Conservation (phyloP, 495 filamentous ascomycete species). For the Lasiosphaeris hirsuta region DNA sequence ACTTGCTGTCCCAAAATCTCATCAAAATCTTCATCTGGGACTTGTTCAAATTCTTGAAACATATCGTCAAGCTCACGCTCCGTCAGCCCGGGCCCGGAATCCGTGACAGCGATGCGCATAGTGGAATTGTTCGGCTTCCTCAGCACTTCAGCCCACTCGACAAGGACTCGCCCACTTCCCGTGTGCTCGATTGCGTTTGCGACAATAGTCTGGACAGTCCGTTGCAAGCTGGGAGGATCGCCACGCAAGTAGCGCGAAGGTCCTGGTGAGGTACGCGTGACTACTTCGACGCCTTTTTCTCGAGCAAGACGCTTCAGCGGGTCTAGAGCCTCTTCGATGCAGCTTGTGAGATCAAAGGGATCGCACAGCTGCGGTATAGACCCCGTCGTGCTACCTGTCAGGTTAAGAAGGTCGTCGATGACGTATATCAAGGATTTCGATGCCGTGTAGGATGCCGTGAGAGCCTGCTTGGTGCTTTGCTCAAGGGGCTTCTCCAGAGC, state of each 20-base stretch:
- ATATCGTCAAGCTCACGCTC: slow-evolving; percentile 62
- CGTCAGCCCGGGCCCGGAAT: slow-evolving; percentile 70
- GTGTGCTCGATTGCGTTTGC: slow-evolving; percentile 80
- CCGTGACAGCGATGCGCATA: slow-evolving; percentile 64
- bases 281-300: slow-evolving; percentile 63
- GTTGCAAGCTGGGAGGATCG: slow-evolving; percentile 66
- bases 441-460: slow-evolving; percentile 77
- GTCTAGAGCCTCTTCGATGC: slow-evolving; percentile 64
- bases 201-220: slow-evolving; percentile 68
- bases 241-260: slow-evolving; percentile 62
- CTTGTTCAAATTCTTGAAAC: slow-evolving; percentile 78
- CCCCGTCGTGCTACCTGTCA: slow-evolving; percentile 76
- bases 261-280: slow-evolving; percentile 54
- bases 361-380: slow-evolving; percentile 68
- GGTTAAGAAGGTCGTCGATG: slow-evolving; percentile 81
- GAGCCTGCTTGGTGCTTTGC: slow-evolving; percentile 67
- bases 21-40: slow-evolving; percentile 57
- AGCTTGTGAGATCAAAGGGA: slow-evolving; percentile 61
- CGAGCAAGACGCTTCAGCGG: slow-evolving; percentile 63
- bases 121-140: slow-evolving; percentile 38
- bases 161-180: slow-evolving; percentile 53
- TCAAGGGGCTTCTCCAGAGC: slow-evolving; percentile 74
- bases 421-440: slow-evolving; percentile 88
- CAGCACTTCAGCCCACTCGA: slow-evolving; percentile 55
- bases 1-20: slow-evolving; percentile 26